Percentiles rank a stretch among this genome's conserved stretches.
Evolutionary conservation across 345 rosid genomes (phyloP).

Genomic region (Salix viminalis): DNA sequence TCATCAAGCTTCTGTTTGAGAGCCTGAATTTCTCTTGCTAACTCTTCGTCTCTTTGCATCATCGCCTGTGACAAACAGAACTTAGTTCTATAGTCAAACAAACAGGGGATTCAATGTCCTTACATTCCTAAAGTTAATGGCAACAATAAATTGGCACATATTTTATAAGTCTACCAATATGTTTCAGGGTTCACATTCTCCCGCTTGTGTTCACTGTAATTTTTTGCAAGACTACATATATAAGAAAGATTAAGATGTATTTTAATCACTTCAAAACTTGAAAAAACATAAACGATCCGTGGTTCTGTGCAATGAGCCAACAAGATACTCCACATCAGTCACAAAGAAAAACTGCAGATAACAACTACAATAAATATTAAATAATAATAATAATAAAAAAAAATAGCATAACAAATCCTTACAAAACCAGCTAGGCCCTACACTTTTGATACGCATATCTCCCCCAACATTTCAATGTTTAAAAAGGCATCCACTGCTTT

Average conservation of each 20-base stretch:
- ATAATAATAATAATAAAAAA: too few species aligned
- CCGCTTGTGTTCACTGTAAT: too few species aligned
- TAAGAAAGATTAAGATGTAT: background rate
- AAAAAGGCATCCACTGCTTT: background rate
- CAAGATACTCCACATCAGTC: background rate
- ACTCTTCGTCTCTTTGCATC: slow-evolving; percentile 50
- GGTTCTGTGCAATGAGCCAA: background rate
- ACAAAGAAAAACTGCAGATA: background rate
- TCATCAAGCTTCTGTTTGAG: slow-evolving; percentile 44
- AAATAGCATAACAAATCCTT: too few species aligned
- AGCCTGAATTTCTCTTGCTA: slow-evolving; percentile 36
- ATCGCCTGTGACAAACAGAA: slow-evolving; percentile 31
- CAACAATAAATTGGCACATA: background rate
- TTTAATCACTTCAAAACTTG: background rate
- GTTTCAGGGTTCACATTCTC: too few species aligned
- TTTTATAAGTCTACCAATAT: background rate
- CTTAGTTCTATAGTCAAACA: background rate
- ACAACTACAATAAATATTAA: too few species aligned
- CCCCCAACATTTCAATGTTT: background rate
- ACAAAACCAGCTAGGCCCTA: background rate
- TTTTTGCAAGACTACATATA: background rate
- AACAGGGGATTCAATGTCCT: background rate
- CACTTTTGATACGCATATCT: background rate
- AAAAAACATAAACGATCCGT: background rate
- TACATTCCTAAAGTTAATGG: background rate